Base-by-base conservation (phyloP, 441 rosid species). In the Omphalea diandra region DNA sequence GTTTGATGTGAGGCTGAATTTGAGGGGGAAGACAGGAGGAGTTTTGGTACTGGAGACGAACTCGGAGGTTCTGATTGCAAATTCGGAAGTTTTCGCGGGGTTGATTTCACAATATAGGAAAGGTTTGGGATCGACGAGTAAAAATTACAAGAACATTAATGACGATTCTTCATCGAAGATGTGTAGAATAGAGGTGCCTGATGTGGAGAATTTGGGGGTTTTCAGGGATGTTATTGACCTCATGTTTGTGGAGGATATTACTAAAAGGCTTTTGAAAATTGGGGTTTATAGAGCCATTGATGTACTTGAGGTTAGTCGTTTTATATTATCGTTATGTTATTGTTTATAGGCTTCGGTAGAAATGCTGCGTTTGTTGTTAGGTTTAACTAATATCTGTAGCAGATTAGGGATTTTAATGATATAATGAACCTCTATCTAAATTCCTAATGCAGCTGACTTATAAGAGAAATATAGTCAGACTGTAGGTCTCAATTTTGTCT, bases 151-250 rank as follows among this genome's bases (percentile, higher is more conserved):
- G n/a, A 71, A 58, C 14, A 52, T 60, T 18, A 56, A 69, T 32
- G 52, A 70, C 35, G 75, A 80, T 3, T 67, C 62, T 3, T 67
- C 62, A 26, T 76, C 75, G 63, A 79, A 65, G 71, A 81, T 86
- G 59, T 89, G 85, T 76, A 85, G 91, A 69, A 90, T 90, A 31
- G 96, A 90, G 79, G 94, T 88, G 41, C 78, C 82, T 0, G 90
- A 88, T 59, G 97, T 93, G 43, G 96, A 89, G 76, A 90, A 93
- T 80, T 77, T 93, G 72, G 89, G 83, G 31, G 80, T 83, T 57
- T 93, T 93, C 57, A 87, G 76, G 77, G 93, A 88, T 71, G 85
- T 91, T 6, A 81, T 93, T 18, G 90, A 90, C 77, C 84, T 93
- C 38, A 93, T 93, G 94, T 93, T 93, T 44, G 93, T 85, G 73